phyloP scores from a whole-genome alignment of 345 rosid genomes.

The Linum trigynum region DNA sequence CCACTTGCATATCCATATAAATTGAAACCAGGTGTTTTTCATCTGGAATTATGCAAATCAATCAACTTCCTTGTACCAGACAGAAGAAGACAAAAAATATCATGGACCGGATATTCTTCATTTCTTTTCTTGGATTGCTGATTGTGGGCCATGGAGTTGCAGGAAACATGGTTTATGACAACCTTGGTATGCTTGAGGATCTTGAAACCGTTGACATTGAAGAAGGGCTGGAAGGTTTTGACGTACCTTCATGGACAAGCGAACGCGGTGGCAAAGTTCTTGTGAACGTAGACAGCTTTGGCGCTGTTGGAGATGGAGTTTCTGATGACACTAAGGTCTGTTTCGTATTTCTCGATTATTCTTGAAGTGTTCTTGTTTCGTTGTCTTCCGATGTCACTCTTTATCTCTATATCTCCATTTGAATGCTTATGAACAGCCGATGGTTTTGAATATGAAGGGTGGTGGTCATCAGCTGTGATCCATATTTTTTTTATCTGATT shows the following conservation, averaged over 20 bases:
- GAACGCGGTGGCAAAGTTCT: conserved; percentile 55
- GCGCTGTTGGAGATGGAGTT: conserved; percentile 31
- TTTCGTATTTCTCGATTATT: background rate
- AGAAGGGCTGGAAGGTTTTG: conserved; percentile 32
- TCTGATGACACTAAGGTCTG: conserved; percentile 30
- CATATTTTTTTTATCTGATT: too few relatives aligned
- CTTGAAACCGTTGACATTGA: conserved; percentile 45
- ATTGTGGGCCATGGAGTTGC: conserved; percentile 42
- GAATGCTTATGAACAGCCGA: background rate
- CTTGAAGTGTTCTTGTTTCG: background rate
- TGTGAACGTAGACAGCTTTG: conserved; percentile 35
- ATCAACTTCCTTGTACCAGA: conserved; percentile 27
- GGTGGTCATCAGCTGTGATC: too few relatives aligned
- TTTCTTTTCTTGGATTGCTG: conserved; percentile 44
- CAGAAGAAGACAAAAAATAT: conserved; percentile 16
- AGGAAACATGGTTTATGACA: conserved; percentile 26
- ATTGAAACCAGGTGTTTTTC: conserved; percentile 30
- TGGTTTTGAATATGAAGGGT: too few relatives aligned
- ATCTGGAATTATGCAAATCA: conserved; percentile 30
- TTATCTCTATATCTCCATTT: background rate
- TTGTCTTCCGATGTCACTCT: background rate
- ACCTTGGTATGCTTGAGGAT: conserved; percentile 40
- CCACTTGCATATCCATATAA: conserved; percentile 44
- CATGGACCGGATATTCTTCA: conserved; percentile 45
- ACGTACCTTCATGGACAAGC: conserved; percentile 41